Evolutionary conservation across 306 rosid genomes (phyloP), one percentile per base, ranked within the genome.

Genomic region (Purshia tridentata): DNA sequence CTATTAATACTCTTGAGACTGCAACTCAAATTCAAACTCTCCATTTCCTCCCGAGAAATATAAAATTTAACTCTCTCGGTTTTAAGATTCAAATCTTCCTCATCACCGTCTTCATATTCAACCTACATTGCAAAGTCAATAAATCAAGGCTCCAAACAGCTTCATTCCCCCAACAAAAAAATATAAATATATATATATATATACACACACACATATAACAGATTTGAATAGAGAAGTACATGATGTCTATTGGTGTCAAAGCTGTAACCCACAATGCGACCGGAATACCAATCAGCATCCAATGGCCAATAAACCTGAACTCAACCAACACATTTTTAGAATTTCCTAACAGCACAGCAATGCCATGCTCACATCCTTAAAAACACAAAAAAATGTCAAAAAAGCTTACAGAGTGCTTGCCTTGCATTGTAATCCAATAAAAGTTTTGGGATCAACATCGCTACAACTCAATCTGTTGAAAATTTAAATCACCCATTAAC

Each of bases 281-380:
- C 99, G 16, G 79, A 37, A 67, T 94, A 94, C 69, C 91, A 90
- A 72, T 80, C 79, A 19, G 81, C 84, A 84, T 94, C 99, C 93
- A 94, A 82, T 48, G 99, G 99, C 99, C 99, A 94, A 77, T 87
- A 87, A 81, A 94, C 93, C 99, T 94, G 90, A 75, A 80, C 63
- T 54, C 63, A 80, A 72, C 65, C 63, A 80, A 48, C 72, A 41
- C 44, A 9, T 47, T 65, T 29, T 57, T 61, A 67, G 53, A 59
- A 59, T 35, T 77, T 52, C 55, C 61, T 29, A 54, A 45, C 56
- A 68, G 80, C 67, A 80, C 58, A 29, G 68, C 55, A 74, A 65
- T 22, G 73, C 64, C 13, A 81, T 48, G 71, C 78, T 72, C 61
- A 69, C 57, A 78, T 15, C 29, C 66, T 51, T 40, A 57, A 13